Evolutionary conservation across 768 basidiomycete species (phyloP), one percentile per base, ranked within the genome.

Genomic region (Podaxis mareebaensis): DNA sequence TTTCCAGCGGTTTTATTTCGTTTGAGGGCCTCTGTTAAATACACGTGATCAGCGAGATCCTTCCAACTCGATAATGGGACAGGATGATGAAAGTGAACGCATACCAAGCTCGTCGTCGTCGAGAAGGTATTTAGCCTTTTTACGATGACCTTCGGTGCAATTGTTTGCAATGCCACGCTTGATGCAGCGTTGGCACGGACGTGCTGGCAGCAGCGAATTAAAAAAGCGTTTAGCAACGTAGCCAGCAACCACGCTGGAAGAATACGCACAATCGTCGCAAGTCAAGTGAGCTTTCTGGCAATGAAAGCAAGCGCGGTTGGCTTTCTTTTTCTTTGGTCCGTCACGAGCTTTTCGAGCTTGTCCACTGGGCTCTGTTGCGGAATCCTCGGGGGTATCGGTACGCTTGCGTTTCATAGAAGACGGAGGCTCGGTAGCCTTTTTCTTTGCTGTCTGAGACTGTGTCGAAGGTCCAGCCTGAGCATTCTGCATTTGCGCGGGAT

Each of bases 211-310:
- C 65, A 26, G 53, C 67, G 44, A 57, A 63, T 73, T 70, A 68
- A 63, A 64, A 26, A 58, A 64, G 44, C 46, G 55, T 39, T 70
- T 64, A 64, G 62, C 56, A 67, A 62, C 49, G 57, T 56, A 46
- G 7, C 33, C 33, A 54, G 39, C 5, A 38, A 49, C 39, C 12
- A 42, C 28, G 40, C 7, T 2, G n/a, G 44, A 8, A 20, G 53
- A 54, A 68, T 40, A 85, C 92, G 73, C 71, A 97, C 96, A 88
- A 72, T 98, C 96, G 74, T 99, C 96, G 74, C 96, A 99, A n/a
- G 96, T 99, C 67, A 99, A 80, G 76, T 99, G 96, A 2, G 95
- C 95, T 75, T 95, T 96, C 77, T 98, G 96, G 75, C 96, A 99
- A 68, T 94, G 92, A 66, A 92, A 90, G 73, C 96, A 99, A 53